phyloP scores from a whole-genome alignment of 768 basidiomycete species.

The Tulasnella sp. region DNA sequence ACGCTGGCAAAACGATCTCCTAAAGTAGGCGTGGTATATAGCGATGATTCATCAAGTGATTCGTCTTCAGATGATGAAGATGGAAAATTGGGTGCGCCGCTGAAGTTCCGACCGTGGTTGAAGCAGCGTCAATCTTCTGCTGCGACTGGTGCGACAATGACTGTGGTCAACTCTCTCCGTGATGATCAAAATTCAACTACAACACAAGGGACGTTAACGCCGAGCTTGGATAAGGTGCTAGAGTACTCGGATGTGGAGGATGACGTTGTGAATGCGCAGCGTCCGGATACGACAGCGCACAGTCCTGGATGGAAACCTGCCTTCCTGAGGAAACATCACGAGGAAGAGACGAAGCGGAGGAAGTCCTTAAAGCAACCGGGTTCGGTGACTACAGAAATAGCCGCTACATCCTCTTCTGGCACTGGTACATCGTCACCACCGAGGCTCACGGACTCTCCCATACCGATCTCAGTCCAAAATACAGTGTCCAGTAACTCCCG shows the following conservation, averaged over 20 bases:
- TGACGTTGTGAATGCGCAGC: not conserved
- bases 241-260: conserved; percentile 7
- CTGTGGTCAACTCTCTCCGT: not conserved
- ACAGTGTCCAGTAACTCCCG: not conserved
- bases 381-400: too few species aligned
- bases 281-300: not conserved
- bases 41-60: not conserved
- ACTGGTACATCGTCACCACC: not conserved
- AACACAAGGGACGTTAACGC: not conserved
- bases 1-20: conserved; percentile 2
- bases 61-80: not conserved
- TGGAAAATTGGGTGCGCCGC: not conserved
- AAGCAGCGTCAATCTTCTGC: not conserved
- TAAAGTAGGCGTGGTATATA: not conserved
- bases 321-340: conserved; percentile 2
- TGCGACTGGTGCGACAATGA: not conserved
- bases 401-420: not conserved
- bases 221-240: not conserved
- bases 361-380: not conserved
- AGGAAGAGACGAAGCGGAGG: conserved; percentile 1
- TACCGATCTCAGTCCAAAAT: not conserved
- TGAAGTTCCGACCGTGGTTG: conserved; percentile 6
- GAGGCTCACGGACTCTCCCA: conserved; percentile 3
- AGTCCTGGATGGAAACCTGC: conserved; percentile 7
- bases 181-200: not conserved